phyloP scores from a whole-genome alignment of 805 yeast genomes.

The Metschnikowia proteae region DNA sequence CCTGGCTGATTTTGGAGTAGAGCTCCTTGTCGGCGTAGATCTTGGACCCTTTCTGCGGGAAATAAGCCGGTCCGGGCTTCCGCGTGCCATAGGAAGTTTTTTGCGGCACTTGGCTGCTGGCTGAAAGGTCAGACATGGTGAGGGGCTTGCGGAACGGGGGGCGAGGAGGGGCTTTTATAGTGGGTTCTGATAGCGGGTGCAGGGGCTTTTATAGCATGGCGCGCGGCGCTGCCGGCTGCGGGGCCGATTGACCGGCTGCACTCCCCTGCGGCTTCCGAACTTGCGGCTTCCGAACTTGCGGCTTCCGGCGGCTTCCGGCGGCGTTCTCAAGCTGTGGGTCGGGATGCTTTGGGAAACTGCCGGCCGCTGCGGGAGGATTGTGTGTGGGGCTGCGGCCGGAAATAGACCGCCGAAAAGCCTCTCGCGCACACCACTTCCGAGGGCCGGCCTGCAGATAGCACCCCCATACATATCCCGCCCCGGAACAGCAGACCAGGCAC shows the following conservation, averaged over 20 bases:
- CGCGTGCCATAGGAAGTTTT: slow-evolving; percentile 34
- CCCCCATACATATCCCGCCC: too few species aligned
- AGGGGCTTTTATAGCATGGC: too few species aligned
- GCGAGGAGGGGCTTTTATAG: background rate
- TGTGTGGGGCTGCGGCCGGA: background rate
- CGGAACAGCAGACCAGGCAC: too few species aligned
- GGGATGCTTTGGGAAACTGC: too few species aligned
- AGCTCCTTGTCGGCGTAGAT: slow-evolving; percentile 48
- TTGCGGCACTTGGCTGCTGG: slow-evolving; percentile 26
- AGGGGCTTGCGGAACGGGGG: background rate
- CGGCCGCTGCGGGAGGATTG: too few species aligned
- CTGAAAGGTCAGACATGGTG: slow-evolving; percentile 8
- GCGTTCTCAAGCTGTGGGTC: too few species aligned
- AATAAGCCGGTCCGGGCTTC: slow-evolving; percentile 54
- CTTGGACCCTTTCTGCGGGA: slow-evolving; percentile 52
- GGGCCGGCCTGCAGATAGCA: background rate
- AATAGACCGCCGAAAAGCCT: background rate
- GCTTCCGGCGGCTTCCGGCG: too few species aligned
- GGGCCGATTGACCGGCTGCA: too few species aligned
- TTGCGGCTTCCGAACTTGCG: too few species aligned
- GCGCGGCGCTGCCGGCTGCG: too few species aligned
- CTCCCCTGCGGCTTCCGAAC: too few species aligned
- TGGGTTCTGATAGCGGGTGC: background rate
- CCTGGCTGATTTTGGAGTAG: slow-evolving; percentile 43
- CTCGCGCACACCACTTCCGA: background rate